Conservation (phyloP, 2,329 filamentous ascomycete species). For the Fusarium dlaminii region DNA sequence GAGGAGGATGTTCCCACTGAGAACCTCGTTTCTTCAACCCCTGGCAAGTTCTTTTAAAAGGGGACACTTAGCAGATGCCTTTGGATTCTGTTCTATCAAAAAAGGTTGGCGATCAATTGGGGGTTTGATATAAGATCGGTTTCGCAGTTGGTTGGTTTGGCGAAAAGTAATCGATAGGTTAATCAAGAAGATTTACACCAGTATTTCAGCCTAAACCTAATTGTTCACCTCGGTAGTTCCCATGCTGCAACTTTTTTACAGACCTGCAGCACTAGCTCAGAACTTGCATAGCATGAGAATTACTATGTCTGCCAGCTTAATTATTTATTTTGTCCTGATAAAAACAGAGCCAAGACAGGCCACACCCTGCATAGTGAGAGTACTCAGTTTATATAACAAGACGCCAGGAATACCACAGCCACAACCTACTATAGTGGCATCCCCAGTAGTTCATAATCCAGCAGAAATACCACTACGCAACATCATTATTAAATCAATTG, state of each 20-base stretch:
- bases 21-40: conserved; percentile 46
- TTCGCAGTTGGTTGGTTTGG: background rate
- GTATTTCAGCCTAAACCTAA: background rate
- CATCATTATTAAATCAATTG: background rate
- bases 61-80: background rate
- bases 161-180: background rate
- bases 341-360: background rate
- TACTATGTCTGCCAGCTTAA: background rate
- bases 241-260: background rate
- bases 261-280: background rate
- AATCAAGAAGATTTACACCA: background rate
- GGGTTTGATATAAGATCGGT: background rate
- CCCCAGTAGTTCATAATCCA: too few relatives aligned
- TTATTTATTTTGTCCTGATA: background rate
- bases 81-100: conserved; percentile 4
- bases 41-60: conserved; percentile 65
- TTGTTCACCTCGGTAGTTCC: background rate
- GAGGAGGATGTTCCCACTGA: conserved; percentile 44
- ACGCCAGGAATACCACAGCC: background rate
- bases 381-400: background rate
- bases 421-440: background rate
- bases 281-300: background rate
- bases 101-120: background rate
- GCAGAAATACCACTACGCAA: background rate
- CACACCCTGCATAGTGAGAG: accelerated